Evolutionary conservation across 1,284 basidiomycete genomes (phyloP).

Genomic region (Naganishia liquefaciens): DNA sequence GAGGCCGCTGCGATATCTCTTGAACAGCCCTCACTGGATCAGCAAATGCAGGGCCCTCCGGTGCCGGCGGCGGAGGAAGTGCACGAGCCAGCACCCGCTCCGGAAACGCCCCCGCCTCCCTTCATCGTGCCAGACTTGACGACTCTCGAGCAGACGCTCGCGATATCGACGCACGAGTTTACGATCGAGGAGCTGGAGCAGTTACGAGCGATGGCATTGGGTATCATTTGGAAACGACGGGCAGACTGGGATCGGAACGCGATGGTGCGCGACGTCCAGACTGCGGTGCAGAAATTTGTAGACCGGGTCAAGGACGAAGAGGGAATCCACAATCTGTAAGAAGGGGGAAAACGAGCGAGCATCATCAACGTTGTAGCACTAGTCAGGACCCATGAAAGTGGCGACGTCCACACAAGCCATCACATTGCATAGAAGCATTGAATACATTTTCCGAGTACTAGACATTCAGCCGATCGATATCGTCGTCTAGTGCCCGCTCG

Average conservation of each 20-base stretch:
- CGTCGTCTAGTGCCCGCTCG: slow-evolving; percentile 26
- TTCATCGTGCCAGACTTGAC: slow-evolving; percentile 45
- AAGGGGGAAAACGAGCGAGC: neutral
- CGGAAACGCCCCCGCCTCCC: slow-evolving; percentile 41
- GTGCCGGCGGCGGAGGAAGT: neutral
- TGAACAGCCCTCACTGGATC: neutral
- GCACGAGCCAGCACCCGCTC: slow-evolving; percentile 23
- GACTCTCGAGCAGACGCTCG: slow-evolving; percentile 37
- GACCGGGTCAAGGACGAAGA: slow-evolving; percentile 12
- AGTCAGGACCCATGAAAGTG: too few species aligned
- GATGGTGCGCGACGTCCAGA: slow-evolving; percentile 63
- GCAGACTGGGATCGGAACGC: slow-evolving; percentile 76
- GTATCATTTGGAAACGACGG: slow-evolving; percentile 76
- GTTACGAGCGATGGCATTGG: slow-evolving; percentile 78
- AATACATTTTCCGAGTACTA: neutral
- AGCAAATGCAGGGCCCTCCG: slow-evolving; percentile 4
- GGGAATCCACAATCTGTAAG: slow-evolving; percentile 2
- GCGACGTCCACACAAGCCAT: too few species aligned
- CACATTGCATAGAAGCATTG: too few species aligned
- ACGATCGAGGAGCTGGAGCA: slow-evolving; percentile 91
- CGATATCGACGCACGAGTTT: slow-evolving; percentile 59
- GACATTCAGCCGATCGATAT: slow-evolving; percentile 30
- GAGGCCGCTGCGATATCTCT: slow-evolving; percentile 17
- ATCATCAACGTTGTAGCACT: neutral
- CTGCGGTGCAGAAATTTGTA: slow-evolving; percentile 6